Conservation (phyloP, 2,329 filamentous ascomycete species). For the Botryotinia globosa region DNA sequence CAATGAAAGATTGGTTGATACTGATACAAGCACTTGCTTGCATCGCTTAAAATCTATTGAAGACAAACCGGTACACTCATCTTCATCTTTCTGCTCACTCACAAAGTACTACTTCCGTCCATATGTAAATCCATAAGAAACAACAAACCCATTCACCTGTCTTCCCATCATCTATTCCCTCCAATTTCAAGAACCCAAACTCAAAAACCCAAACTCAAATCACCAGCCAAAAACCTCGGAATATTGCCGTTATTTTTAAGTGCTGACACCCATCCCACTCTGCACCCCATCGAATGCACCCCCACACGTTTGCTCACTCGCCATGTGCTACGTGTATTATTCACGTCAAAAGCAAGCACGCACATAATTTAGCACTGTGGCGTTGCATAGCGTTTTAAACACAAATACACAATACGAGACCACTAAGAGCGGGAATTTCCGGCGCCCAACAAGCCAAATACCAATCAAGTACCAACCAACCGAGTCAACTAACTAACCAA, state of each 20-base stretch:
- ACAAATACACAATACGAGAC: neutral
- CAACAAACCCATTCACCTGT: neutral
- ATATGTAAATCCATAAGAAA: neutral
- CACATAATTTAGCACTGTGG: neutral
- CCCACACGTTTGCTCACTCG: neutral
- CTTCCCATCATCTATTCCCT: neutral
- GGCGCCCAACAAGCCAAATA: neutral
- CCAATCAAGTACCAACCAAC: neutral
- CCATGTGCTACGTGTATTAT: neutral
- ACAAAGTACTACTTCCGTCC: neutral
- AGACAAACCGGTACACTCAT: neutral
- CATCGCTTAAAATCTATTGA: neutral
- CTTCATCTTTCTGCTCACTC: neutral
- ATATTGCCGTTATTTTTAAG: neutral
- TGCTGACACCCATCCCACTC: neutral
- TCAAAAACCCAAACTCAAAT: neutral
- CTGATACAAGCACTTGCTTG: neutral
- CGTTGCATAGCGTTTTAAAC: neutral
- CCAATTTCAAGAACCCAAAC: neutral
- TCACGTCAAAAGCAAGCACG: neutral
- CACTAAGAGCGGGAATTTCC: neutral
- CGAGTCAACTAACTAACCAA: neutral
- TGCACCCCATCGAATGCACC: neutral
- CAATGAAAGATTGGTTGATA: neutral
- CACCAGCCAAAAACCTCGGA: neutral